A percentile compares a stretch with the other conserved stretches of the same genome.
These are phyloP conservation scores for Medicago truncatula DNA, from an alignment of 306 rosid species.

Conservation along the genomic window MtrunA17r5.0-ANR NC_053049.1:32470001-32470500, in stretches of 20 bases:
- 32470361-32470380: conserved; percentile 93
- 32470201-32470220: conserved; percentile 87
- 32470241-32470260: conserved; percentile 87
- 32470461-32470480: too few species aligned
- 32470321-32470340: conserved; percentile 65
- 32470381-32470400: conserved; percentile 92
- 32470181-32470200: conserved; percentile 91
- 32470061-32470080: neutral
- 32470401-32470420: conserved; percentile 91
- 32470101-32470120: neutral
- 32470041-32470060: neutral
- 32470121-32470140: neutral
- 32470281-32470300: conserved; percentile 75
- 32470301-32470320: conserved; percentile 81
- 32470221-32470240: conserved; percentile 83
- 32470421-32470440: conserved; percentile 87
- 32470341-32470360: conserved; percentile 70
- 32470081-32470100: neutral
- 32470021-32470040: neutral
- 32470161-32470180: conserved; percentile 73
- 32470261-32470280: conserved; percentile 87
- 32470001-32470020: neutral
- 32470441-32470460: conserved; percentile 34
- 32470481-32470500: too few species aligned
- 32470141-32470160: conserved; percentile 31